Evolutionary conservation across 257 asterid species (phyloP), one percentile per base, ranked within the genome.

Genomic region (Plantago elongata): DNA sequence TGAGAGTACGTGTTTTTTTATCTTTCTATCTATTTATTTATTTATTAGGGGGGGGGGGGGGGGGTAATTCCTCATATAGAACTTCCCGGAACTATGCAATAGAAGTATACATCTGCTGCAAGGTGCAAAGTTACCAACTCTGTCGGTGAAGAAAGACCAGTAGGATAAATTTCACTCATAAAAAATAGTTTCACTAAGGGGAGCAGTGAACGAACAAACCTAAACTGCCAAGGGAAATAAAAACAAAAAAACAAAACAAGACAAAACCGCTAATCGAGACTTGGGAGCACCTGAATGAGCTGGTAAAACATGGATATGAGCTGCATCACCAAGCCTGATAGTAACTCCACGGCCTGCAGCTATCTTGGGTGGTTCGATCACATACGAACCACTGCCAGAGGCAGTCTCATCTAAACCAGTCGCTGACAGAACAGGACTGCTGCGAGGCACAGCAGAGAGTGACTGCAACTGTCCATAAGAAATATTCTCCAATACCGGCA

Each of bases 381-480:
- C 97, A 74, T 78, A 81, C 0, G 95, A 84, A 22, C 87, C 94
- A 37, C 80, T 73, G 15, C 40, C 40, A 34, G 5, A 4, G 40
- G 40, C 40, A 34, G 40, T 34, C 40, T 77, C 89, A 61, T 84
- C 95, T 44, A 47, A 52, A 13, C 45, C 62, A 69, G 72, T 74
- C 27, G 79, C 84, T 52, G 67, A 42, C 59, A 81, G 77, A 34
- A 6, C 40, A 34, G 40, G 7, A 57, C 75, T 69, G 64, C 89
- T 88, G 13, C 75, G 83, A 5, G 97, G 96, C 70, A 93, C 85
- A 7, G 84, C 74, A 11, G 97, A 89, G 45, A 78, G 81, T 6
- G 87, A 88, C 79, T 85, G 97, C 46, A 87, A 79, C 85, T 93
- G 99, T 54, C 99, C 99, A 46, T 85, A 73, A 34, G 99, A 93